Conservation (phyloP, 495 filamentous ascomycete species). For the Amphirosellinia nigrospora region DNA sequence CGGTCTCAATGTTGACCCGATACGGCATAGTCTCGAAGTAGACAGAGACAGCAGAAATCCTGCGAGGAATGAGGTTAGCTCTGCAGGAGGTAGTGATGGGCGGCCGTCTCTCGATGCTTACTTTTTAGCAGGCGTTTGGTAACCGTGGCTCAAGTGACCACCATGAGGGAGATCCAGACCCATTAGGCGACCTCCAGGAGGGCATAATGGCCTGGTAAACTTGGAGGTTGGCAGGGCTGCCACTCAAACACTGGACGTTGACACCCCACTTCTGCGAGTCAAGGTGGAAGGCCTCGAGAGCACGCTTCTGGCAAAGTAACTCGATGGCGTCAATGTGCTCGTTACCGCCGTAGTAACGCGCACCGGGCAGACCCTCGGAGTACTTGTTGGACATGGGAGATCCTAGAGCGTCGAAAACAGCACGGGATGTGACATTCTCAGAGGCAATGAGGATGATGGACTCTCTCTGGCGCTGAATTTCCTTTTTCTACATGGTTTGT, state of each 20-base stretch:
- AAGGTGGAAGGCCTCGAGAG: conserved; percentile 88
- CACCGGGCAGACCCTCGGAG: conserved; percentile 97
- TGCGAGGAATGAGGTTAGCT: conserved; percentile 40
- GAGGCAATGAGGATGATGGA: conserved; percentile 98
- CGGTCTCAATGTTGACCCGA: conserved; percentile 87
- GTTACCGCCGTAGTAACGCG: conserved; percentile 99
- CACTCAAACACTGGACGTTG: conserved; percentile 95
- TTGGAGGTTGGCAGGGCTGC: conserved; percentile 95
- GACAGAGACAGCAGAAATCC: conserved; percentile 90
- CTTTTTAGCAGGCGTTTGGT: conserved; percentile 93
- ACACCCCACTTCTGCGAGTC: conserved; percentile 94
- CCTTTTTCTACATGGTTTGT: conserved; percentile 70
- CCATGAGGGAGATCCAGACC: conserved; percentile 97
- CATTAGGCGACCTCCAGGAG: conserved; percentile 95
- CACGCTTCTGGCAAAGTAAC: conserved; percentile 93
- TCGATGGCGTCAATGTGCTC: conserved; percentile 98
- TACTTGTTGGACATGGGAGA: conserved; percentile 99
- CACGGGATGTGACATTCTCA: conserved; percentile 87
- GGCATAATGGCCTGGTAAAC: conserved; percentile 99
- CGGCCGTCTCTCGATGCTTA: conserved; percentile 50
- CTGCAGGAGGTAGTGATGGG: not conserved
- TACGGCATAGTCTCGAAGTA: conserved; percentile 97
- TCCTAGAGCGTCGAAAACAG: conserved; percentile 87
- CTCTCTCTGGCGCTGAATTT: conserved; percentile 97
- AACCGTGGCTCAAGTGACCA: conserved; percentile 97